These are phyloP conservation scores for Lophiostoma macrostomum DNA, from an alignment of 495 filamentous ascomycete species.

Conservation along the genomic window DNA sequence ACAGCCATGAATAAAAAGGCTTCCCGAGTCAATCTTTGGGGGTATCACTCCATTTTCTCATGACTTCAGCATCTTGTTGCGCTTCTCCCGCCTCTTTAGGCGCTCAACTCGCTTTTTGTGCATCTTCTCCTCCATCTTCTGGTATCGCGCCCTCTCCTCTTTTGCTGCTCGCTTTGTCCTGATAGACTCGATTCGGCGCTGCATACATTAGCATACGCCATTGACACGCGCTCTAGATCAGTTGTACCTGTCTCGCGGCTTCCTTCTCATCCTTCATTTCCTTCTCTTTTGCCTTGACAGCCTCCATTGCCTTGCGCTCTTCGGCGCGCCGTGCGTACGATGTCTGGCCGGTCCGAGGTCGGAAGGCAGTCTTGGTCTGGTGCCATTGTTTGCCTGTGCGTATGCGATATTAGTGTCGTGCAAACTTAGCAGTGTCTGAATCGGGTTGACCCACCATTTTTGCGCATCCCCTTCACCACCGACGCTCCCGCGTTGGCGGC, in stretches of 20 bases:
- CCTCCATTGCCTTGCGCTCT: slow-evolving; percentile 59
- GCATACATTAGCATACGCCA: background rate
- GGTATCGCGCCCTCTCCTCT: slow-evolving; percentile 89
- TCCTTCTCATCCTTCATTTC: slow-evolving; percentile 97
- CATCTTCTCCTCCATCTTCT: slow-evolving; percentile 97
- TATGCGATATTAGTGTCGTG: background rate
- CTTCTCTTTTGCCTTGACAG: slow-evolving; percentile 82
- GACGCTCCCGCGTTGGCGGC: background rate
- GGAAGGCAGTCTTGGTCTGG: slow-evolving; percentile 75
- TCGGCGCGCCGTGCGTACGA: slow-evolving; percentile 73
- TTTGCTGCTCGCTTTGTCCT: slow-evolving; percentile 80
- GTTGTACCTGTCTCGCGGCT: slow-evolving; percentile 72
- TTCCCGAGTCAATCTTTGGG: too few species aligned
- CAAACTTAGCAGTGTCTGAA: background rate
- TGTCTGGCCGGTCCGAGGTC: slow-evolving; percentile 69
- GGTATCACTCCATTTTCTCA: too few species aligned
- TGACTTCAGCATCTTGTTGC: slow-evolving; percentile 93
- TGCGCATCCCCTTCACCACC: slow-evolving; percentile 48
- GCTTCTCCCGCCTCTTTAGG: slow-evolving; percentile 90
- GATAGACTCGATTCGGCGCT: slow-evolving; percentile 73
- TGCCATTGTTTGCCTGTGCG: slow-evolving; percentile 93
- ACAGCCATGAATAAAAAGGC: too few species aligned
- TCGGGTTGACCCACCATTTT: slow-evolving; percentile 54
- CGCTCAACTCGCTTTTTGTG: slow-evolving; percentile 91
- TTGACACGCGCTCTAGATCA: background rate